Evolutionary conservation across 495 filamentous ascomycete genomes (phyloP), one percentile per base, ranked within the genome.

Genomic region (Melanomma pulvis-pyrius): DNA sequence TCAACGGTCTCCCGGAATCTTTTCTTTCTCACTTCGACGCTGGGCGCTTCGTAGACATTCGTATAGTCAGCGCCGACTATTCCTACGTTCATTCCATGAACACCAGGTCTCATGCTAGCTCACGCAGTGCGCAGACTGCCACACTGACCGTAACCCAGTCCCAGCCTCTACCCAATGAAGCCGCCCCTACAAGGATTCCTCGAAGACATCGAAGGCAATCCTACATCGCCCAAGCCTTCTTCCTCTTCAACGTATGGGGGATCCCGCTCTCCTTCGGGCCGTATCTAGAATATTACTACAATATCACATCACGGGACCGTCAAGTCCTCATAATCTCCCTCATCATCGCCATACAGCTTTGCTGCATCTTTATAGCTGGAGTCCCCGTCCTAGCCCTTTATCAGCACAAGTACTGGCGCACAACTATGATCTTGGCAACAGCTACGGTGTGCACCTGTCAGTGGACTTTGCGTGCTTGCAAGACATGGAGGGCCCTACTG

Each of bases 241-340:
- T 71, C 59, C 41, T 57, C 53, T 71, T 67, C 58, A 71, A 63
- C 49, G 57, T 59, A n/a, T 64, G 55, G 44, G 68, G 65, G 6
- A 68, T 63, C 8, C 59, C 65, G 1, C 65, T 68, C 26, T 68
- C 65, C 39, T 63, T 58, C 22, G 65, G 65, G 11, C 29, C 65
- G 4, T 63, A 57, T 49, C 41, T 62, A 28, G 59, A 68, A 30
- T 63, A 44, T 44, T 58, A 57, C 52, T 63, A 59, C 59, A 53
- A 60, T 24, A 58, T 44, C 1, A 24, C 8, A 12, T 36, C 13
- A 26, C 56, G 1, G 34, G 9, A 22, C 4, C 22, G 22, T 17
- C 25, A 50, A 1, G 49, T 68, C 2, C n/a, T 28, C 4, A 17
- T 21, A 13, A n/a, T 68, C 36, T 6, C 52, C 8, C 3, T 25